Evolutionary conservation across 2,329 filamentous ascomycete species (phyloP).

Genomic region (Pezicula carpinea): DNA sequence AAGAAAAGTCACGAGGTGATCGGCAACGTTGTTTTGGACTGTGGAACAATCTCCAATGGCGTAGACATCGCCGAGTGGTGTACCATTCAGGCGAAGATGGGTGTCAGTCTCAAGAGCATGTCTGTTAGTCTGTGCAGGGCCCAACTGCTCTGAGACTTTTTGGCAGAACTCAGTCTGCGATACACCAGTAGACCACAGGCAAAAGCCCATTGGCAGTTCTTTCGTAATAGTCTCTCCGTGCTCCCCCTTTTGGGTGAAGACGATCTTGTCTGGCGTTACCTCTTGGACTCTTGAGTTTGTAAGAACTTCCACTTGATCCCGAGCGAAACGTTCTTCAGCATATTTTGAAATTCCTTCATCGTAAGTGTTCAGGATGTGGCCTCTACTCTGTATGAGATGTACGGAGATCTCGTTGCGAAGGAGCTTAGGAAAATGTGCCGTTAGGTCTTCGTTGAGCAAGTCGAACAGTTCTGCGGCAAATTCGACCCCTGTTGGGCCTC

Average conservation of each 20-base stretch:
- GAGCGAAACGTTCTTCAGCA: constrained; percentile 83
- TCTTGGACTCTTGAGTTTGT: constrained; percentile 93
- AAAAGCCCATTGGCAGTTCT: constrained; percentile 93
- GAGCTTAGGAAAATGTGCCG: constrained; percentile 76
- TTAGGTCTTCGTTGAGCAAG: constrained; percentile 90
- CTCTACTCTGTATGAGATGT: constrained; percentile 89
- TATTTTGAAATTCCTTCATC: constrained; percentile 91
- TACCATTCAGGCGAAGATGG: constrained; percentile 82
- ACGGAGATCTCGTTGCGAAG: constrained; percentile 97
- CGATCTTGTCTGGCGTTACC: constrained; percentile 74
- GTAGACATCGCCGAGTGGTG: constrained; percentile 91
- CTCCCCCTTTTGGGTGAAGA: constrained; percentile 79
- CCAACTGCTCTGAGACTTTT: constrained; percentile 71
- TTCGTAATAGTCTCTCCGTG: constrained; percentile 76
- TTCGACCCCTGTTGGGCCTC: constrained; percentile 93
- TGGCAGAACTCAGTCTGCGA: constrained; percentile 78
- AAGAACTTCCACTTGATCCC: constrained; percentile 85
- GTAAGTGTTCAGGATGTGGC: constrained; percentile 96
- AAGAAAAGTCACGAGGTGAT: constrained; percentile 86
- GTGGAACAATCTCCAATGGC: constrained; percentile 95
- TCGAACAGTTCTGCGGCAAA: constrained; percentile 97
- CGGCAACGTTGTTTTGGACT: constrained; percentile 94
- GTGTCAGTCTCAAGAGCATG: constrained; percentile 93
- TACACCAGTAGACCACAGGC: constrained; percentile 95
- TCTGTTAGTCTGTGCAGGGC: constrained; percentile 73